These are phyloP conservation scores for Choiromyces venosus DNA, from an alignment of 495 filamentous ascomycete species.

Conservation along the genomic window DNA sequence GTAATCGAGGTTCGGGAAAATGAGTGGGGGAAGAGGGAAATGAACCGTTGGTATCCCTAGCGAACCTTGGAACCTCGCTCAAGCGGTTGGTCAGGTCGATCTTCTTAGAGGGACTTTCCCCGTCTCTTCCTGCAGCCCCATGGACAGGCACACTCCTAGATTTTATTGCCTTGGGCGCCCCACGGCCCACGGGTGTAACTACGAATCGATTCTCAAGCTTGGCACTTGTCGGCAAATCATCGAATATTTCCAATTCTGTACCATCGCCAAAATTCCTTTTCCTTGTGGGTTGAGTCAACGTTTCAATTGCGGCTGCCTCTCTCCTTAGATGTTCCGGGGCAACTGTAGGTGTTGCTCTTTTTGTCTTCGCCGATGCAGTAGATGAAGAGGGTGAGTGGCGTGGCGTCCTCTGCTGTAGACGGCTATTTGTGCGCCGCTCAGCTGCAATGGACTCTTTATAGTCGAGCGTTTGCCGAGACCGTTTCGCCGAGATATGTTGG, in stretches of 20 bases:
- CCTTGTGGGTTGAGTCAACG: constrained; percentile 66
- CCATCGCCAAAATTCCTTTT: constrained; percentile 84
- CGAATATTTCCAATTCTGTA: constrained; percentile 83
- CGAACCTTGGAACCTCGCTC: constrained; percentile 70
- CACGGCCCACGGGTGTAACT: constrained; percentile 68
- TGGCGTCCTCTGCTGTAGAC: constrained; percentile 48
- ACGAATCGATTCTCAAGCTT: constrained; percentile 73
- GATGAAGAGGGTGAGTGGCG: constrained; percentile 52
- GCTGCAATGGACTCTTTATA: constrained; percentile 54
- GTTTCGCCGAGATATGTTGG: constrained; percentile 70
- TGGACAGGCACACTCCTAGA: constrained; percentile 56
- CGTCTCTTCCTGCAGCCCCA: constrained; percentile 30
- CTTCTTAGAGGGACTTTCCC: constrained; percentile 38
- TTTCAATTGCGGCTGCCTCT: constrained; percentile 58
- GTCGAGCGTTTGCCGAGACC: constrained; percentile 50
- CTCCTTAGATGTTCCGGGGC: constrained; percentile 50
- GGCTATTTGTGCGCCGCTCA: constrained; percentile 52
- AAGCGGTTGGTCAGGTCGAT: constrained; percentile 48
- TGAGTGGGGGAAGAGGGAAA: constrained; percentile 13
- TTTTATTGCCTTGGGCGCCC: constrained; percentile 61
- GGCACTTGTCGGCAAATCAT: constrained; percentile 86
- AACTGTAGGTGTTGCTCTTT: constrained; percentile 55
- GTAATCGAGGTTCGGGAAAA: constrained; percentile 43
- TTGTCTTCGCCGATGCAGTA: constrained; percentile 52
- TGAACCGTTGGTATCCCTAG: constrained; percentile 83